Conservation (phyloP, 2,329 filamentous ascomycete genomes). For the Penicillium sp. region DNA sequence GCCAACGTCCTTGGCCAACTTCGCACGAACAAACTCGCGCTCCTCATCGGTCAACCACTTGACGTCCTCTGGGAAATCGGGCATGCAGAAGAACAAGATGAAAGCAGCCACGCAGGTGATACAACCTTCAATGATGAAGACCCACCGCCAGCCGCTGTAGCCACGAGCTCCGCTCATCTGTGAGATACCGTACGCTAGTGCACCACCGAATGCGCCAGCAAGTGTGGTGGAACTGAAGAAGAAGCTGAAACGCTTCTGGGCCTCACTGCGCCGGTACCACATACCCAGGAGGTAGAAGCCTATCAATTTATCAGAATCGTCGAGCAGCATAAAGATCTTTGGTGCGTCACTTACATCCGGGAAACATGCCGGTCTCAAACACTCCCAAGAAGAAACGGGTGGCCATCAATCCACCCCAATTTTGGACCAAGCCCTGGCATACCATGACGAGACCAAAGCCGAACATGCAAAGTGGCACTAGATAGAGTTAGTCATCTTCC, state of each 20-base stretch:
- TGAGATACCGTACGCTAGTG: constrained; percentile 60
- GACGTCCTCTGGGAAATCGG: constrained; percentile 71
- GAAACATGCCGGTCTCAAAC: constrained; percentile 70
- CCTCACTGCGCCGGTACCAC: constrained; percentile 80
- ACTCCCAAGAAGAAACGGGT: constrained; percentile 85
- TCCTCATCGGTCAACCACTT: constrained; percentile 73
- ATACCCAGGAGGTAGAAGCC: constrained; percentile 69
- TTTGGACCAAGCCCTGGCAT: constrained; percentile 74
- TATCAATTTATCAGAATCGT: constrained; percentile 8
- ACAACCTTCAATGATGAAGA: constrained; percentile 62
- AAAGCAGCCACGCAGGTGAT: constrained; percentile 63
- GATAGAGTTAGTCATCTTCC: not conserved
- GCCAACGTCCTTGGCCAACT: constrained; percentile 69
- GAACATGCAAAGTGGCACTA: constrained; percentile 77
- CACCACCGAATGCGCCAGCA: constrained; percentile 62
- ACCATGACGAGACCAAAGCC: constrained; percentile 74
- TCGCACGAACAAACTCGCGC: constrained; percentile 63
- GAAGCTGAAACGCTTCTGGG: constrained; percentile 88
- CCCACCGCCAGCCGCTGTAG: constrained; percentile 58
- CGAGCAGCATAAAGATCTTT: not conserved
- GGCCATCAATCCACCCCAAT: constrained; percentile 72
- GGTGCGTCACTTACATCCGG: constrained; percentile 55
- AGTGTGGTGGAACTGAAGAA: constrained; percentile 77
- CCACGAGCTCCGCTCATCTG: constrained; percentile 56
- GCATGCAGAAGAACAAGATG: constrained; percentile 63